Conservation (phyloP, 495 filamentous ascomycete species). For the Sordaria brevicollis region DNA sequence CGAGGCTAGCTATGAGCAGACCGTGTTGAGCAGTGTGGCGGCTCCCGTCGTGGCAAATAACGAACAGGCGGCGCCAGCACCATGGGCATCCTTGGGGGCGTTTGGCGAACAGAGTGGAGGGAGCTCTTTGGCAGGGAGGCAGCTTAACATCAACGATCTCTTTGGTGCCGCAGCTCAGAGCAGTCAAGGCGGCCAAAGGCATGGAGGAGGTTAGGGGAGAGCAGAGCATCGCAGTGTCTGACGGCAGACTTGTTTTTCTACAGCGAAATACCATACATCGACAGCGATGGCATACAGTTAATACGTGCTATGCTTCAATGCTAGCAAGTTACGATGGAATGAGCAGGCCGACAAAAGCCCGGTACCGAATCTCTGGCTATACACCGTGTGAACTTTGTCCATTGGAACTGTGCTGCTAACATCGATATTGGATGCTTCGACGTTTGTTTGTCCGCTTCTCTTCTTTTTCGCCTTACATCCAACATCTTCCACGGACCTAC, state of each 20-base stretch:
- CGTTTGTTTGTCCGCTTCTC: background rate
- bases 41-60: slow-evolving; percentile 1
- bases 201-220: background rate
- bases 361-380: background rate
- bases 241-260: background rate
- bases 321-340: background rate
- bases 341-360: background rate
- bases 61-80: background rate
- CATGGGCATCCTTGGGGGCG: background rate
- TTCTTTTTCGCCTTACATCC: background rate
- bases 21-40: slow-evolving; percentile 1
- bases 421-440: background rate
- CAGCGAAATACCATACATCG: background rate
- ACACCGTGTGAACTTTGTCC: background rate
- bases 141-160: slow-evolving; percentile 22
- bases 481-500: too few species aligned
- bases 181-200: background rate
- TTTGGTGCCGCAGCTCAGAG: slow-evolving; percentile 14
- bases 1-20: background rate
- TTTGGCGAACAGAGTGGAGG: background rate
- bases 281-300: background rate
- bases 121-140: slow-evolving; percentile 10
- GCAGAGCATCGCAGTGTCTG: background rate
- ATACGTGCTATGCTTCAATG: background rate
- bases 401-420: background rate